Evolutionary conservation across 1,284 basidiomycete genomes (phyloP).

Genomic region (Leccinum griseonigrum): DNA sequence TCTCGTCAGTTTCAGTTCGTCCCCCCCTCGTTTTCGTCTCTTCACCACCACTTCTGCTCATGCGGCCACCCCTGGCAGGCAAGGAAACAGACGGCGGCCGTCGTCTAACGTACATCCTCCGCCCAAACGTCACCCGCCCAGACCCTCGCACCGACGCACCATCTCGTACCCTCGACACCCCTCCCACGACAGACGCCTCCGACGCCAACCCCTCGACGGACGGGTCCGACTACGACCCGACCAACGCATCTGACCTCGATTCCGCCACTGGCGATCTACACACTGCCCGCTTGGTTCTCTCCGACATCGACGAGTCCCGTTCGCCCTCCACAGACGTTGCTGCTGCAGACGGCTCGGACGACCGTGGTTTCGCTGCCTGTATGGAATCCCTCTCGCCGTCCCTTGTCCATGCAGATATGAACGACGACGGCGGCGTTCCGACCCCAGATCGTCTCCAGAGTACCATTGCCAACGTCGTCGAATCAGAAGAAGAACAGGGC

Average conservation of each 20-base stretch:
- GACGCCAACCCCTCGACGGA: conserved; percentile 36
- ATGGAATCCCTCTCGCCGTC: conserved; percentile 33
- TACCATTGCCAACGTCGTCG: neutral
- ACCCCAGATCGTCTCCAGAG: conserved; percentile 6
- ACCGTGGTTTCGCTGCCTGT: conserved; percentile 32
- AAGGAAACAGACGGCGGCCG: conserved; percentile 55
- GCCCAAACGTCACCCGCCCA: conserved; percentile 67
- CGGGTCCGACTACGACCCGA: conserved; percentile 9
- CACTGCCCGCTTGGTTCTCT: conserved; percentile 15
- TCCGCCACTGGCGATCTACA: conserved; percentile 14
- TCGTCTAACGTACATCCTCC: conserved; percentile 73
- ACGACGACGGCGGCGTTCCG: neutral
- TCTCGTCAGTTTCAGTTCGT: conserved; percentile 76
- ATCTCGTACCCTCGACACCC: conserved; percentile 51
- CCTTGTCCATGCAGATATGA: neutral
- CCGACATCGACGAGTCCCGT: conserved; percentile 30
- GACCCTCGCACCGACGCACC: conserved; percentile 31
- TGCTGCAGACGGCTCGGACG: conserved; percentile 14
- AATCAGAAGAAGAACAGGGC: neutral
- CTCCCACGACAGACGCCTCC: conserved; percentile 63
- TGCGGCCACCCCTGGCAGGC: conserved; percentile 41
- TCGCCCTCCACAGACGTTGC: conserved; percentile 23
- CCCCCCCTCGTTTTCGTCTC: neutral
- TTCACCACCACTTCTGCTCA: neutral
- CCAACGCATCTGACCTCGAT: conserved; percentile 21